Conservation (phyloP, 1,284 basidiomycete species). For the Xerocomus minutiporus region DNA sequence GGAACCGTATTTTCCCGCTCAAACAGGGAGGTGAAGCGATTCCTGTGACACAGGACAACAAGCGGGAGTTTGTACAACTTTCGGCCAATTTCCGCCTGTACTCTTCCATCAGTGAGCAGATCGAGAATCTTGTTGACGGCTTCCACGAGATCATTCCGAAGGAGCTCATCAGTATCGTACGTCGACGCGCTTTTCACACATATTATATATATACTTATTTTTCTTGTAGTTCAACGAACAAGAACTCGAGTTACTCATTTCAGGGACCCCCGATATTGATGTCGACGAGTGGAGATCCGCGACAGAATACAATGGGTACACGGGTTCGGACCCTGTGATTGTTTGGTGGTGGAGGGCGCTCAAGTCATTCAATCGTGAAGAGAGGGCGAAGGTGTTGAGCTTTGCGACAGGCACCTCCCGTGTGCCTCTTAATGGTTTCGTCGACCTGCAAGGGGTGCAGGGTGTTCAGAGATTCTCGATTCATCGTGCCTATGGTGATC, state of each 20-base stretch:
- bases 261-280: conserved; percentile 97
- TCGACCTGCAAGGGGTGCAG: conserved; percentile 90
- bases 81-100: conserved; percentile 89
- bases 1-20: conserved; percentile 80
- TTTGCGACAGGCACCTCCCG: conserved; percentile 95
- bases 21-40: conserved; percentile 80
- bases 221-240: conserved; percentile 86
- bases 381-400: conserved; percentile 92
- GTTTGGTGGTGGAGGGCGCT: conserved; percentile 99
- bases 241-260: conserved; percentile 96
- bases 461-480: conserved; percentile 96
- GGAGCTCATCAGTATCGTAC: conserved; percentile 73
- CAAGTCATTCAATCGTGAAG: conserved; percentile 95
- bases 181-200: conserved; percentile 27
- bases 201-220: conserved; percentile 16
- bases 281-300: conserved; percentile 98
- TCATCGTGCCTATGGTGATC: conserved; percentile 85
- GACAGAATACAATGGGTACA: conserved; percentile 87
- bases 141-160: conserved; percentile 97
- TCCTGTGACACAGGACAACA: conserved; percentile 92
- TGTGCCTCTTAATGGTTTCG: conserved; percentile 91
- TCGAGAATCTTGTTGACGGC: conserved; percentile 84
- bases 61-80: conserved; percentile 92
- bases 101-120: conserved; percentile 95
- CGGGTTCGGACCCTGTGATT: conserved; percentile 86